These are phyloP conservation scores for Agrocybe pediades DNA, from an alignment of 768 basidiomycete species.

Conservation along the genomic window DNA sequence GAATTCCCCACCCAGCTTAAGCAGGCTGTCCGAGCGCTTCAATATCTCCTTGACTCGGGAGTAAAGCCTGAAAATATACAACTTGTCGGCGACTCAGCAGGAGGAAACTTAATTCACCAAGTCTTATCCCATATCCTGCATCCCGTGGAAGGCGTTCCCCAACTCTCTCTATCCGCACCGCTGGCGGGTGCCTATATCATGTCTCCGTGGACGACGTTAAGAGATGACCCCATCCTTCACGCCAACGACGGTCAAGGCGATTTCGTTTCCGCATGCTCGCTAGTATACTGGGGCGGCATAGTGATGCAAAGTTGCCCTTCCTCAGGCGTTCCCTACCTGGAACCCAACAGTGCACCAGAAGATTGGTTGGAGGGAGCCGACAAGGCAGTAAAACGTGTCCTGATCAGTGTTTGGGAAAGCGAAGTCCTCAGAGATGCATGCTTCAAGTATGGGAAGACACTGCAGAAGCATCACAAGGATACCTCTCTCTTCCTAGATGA, in stretches of 20 bases:
- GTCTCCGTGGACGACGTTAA: slow-evolving; percentile 40
- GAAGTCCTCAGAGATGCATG: slow-evolving; percentile 28
- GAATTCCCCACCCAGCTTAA: slow-evolving; percentile 36
- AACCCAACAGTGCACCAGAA: slow-evolving; percentile 21
- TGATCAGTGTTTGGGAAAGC: slow-evolving; percentile 25
- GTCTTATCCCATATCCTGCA: slow-evolving; percentile 38
- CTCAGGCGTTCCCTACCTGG: slow-evolving; percentile 10
- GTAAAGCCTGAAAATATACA: slow-evolving; percentile 32
- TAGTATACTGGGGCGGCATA: slow-evolving; percentile 1
- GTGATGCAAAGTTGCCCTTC: slow-evolving; percentile 3
- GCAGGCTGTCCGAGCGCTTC: slow-evolving; percentile 29
- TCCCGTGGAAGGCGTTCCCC: slow-evolving; percentile 29
- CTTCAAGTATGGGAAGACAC: slow-evolving; percentile 9
- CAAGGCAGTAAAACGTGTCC: slow-evolving; percentile 21
- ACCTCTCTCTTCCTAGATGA: slow-evolving; percentile 12
- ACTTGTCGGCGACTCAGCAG: slow-evolving; percentile 42
- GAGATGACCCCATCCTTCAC: slow-evolving; percentile 11
- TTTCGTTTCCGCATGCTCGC: not conserved
- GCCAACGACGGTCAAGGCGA: slow-evolving; percentile 4
- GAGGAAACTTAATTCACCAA: slow-evolving; percentile 37
- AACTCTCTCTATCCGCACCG: slow-evolving; percentile 19
- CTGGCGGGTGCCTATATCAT: slow-evolving; percentile 37
- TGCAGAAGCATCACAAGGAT: slow-evolving; percentile 11
- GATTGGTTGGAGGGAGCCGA: slow-evolving; percentile 29
- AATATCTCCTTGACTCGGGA: slow-evolving; percentile 32